These are phyloP conservation scores for Trichophyton verrucosum DNA, from an alignment of 2,329 filamentous ascomycete genomes.

Conservation along the genomic window DNA sequence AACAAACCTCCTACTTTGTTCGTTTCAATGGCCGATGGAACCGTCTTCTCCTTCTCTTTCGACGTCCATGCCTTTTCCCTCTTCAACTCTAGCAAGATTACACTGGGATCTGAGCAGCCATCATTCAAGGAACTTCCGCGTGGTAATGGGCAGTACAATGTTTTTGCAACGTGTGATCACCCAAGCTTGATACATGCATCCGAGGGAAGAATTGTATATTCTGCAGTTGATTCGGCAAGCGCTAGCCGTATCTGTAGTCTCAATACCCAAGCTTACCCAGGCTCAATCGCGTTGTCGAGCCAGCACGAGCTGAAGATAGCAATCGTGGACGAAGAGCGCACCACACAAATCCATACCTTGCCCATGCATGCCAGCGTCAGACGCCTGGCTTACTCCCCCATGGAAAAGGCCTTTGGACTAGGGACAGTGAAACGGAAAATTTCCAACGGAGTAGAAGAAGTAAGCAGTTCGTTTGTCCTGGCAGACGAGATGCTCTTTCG, in stretches of 20 bases:
- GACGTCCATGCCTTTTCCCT: slow-evolving; percentile 50
- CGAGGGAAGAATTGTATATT: slow-evolving; percentile 81
- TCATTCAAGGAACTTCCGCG: slow-evolving; percentile 67
- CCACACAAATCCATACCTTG: slow-evolving; percentile 76
- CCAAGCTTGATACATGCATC: slow-evolving; percentile 85
- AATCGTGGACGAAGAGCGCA: slow-evolving; percentile 67
- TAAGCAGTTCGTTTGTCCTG: slow-evolving; percentile 71
- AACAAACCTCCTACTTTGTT: slow-evolving; percentile 63
- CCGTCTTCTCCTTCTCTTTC: slow-evolving; percentile 71
- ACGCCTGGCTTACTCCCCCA: slow-evolving; percentile 70
- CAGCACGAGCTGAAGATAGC: slow-evolving; percentile 64
- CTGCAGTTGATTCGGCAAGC: slow-evolving; percentile 80
- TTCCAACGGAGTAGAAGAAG: slow-evolving; percentile 55
- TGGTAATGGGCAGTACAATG: slow-evolving; percentile 54
- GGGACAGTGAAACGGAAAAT: slow-evolving; percentile 72
- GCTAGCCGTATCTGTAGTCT: slow-evolving; percentile 73
- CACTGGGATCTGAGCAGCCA: slow-evolving; percentile 75
- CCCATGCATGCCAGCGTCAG: slow-evolving; percentile 71
- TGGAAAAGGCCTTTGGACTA: slow-evolving; percentile 69
- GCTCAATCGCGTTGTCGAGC: slow-evolving; percentile 69
- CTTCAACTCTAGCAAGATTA: slow-evolving; percentile 63
- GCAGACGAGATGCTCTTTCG: slow-evolving; percentile 85
- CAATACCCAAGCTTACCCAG: slow-evolving; percentile 66
- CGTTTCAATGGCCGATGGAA: slow-evolving; percentile 83
- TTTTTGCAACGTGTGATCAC: slow-evolving; percentile 90